Base-by-base conservation (phyloP, 805 yeast species). In the Saccharomycopsis fodiens region DNA sequence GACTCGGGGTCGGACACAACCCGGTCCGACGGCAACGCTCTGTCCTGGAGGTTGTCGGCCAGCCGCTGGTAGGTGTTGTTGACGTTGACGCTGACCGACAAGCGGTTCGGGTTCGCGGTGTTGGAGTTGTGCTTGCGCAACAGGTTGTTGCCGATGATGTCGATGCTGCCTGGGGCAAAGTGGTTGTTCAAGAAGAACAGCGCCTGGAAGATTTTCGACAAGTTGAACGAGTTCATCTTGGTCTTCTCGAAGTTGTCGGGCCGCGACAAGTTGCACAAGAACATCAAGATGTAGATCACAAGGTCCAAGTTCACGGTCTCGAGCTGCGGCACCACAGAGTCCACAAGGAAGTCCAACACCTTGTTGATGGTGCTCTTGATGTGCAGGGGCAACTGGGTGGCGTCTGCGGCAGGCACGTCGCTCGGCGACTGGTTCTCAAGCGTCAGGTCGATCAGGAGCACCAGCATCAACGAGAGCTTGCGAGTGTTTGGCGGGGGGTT, bases 171-270 rank as follows among this genome's bases (percentile, higher is more conserved):
- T 15, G 43, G 3, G 44, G n/a, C 15, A 8, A 41, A 20, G 16
- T 50, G 46, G 21, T 30, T 37, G 35, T 44, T 44, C 10, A 50
- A 31, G 23, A 66, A 67, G 17, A 66, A 58, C 42, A 62, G 57
- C 17, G 64, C 55, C 50, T 67, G 71, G 51, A 67, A 64, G 44
- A 67, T 61, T 44, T 66, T 66, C 5, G 69, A 58, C 29, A 67
- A 42, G 44, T 66, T 67, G 15, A 56, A 54, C 2, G 66, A 46
- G 19, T 62, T 55, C 71, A 67, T 67, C 49, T 62, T 63, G 13
- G 70, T 66, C 29, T 55, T 53, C 19, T 52, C 45, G 21, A 36
- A 45, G 35, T 45, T 48, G 27, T 21, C 40, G 17, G 22, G 35
- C 20, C 21, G 19, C 15, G 49, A 41, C 8, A 48, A 29, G 16